Evolutionary conservation across 1,284 basidiomycete species (phyloP).

Genomic region (Ceratobasidium sp.): DNA sequence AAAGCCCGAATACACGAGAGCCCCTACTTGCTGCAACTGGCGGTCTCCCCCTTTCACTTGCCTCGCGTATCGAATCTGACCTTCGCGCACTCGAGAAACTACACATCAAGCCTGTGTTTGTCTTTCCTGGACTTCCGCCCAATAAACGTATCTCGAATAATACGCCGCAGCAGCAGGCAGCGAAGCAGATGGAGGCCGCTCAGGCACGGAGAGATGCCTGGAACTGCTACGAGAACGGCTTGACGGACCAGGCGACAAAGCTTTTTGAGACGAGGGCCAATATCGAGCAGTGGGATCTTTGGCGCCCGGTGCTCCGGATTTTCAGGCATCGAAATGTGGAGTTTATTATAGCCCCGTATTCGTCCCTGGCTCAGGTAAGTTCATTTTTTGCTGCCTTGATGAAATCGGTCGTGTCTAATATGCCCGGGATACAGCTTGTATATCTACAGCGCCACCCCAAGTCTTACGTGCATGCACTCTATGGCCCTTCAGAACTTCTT

Average conservation of each 20-base stretch:
- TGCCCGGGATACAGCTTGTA: constrained; percentile 68
- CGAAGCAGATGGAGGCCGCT: constrained; percentile 65
- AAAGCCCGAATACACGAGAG: constrained; percentile 79
- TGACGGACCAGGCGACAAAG: constrained; percentile 86
- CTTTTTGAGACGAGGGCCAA: constrained; percentile 79
- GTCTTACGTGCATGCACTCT: constrained; percentile 94
- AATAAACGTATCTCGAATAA: constrained; percentile 65
- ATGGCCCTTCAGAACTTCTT: constrained; percentile 88
- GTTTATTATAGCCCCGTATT: constrained; percentile 95
- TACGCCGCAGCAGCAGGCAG: constrained; percentile 64
- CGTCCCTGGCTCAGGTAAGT: constrained; percentile 89
- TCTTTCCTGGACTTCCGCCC: constrained; percentile 87
- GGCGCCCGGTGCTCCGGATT: constrained; percentile 90
- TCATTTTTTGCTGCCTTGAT: constrained; percentile 27
- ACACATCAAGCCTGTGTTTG: constrained; percentile 96
- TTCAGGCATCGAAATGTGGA: constrained; percentile 97
- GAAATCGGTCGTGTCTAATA: background rate
- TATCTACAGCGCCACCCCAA: constrained; percentile 95
- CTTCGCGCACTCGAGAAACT: constrained; percentile 89
- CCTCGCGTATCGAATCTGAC: constrained; percentile 89
- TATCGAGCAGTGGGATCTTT: constrained; percentile 85
- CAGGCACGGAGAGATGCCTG: constrained; percentile 84
- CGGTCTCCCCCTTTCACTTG: constrained; percentile 87
- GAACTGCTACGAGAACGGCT: constrained; percentile 88
- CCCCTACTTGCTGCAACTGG: constrained; percentile 94